Base-by-base conservation (phyloP, 2,329 filamentous ascomycete species). In the Cucurbitaria berberidis region DNA sequence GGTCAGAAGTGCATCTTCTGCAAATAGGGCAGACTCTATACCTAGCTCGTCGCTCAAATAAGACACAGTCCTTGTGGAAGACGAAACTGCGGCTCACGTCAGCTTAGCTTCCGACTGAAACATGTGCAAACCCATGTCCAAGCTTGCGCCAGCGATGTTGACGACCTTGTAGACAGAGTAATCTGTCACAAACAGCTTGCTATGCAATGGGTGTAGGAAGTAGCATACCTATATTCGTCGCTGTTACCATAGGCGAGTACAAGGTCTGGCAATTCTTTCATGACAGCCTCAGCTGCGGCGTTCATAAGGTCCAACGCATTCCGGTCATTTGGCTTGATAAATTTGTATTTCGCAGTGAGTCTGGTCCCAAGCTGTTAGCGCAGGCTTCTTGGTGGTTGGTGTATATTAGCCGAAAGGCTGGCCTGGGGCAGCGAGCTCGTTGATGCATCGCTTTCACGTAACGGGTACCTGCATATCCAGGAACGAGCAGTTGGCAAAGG, bases 281-380 rank as follows among this genome's bases (percentile, higher is more conserved):
- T 86, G 41, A 97, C 91, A 5, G 89, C 88, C 54, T 86, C 84
- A n/a, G 95, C 95, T 2, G 92, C 92, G 1, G 86, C 86, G 69
- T 99, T 99, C 93, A 99, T 98, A 62, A 99, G 86, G 74, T 96
- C 86, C 11, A 98, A 79, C 0, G 93, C 95, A 60, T 90, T 84
- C 35, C 83, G 82, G 75, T 99, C 95, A 76, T 98, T 99, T 34
- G 95, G 95, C 77, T 98, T 99, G 65, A 87, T 82, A 69, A 98
- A 98, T 19, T 79, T 79, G 77, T 98, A 95, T 74, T 89, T 90
- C 57, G 86, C 82, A 56, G 91, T 93, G 64, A 97, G 86, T 69
- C 90, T 96, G 57, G 27, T 30, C 32, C 44, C 29, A 11, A 43
- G 18, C 38, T 22, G 45, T 58, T 45, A 59, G 51, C 38, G 26